Conservation (phyloP, 352 stramenopile genomes). For the Lagenidium giganteum region DNA sequence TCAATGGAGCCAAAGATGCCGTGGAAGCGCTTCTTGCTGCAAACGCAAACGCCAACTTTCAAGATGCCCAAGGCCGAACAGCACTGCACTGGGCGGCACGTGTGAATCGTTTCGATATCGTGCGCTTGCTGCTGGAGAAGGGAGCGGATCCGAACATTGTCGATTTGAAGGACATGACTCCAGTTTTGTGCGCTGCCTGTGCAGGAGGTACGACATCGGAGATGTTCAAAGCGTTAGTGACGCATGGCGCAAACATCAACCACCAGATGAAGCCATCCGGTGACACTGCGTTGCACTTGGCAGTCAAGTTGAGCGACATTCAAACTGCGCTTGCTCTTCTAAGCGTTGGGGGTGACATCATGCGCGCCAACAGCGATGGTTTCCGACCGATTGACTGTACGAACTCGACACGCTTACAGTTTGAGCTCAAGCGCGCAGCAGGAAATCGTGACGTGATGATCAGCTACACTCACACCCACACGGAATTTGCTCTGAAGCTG, state of each 20-base stretch:
- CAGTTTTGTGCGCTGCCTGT: conserved; percentile 70
- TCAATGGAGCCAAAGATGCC: conserved; percentile 58
- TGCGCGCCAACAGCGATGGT: conserved; percentile 62
- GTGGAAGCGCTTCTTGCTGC: conserved; percentile 56
- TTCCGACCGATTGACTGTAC: conserved; percentile 61
- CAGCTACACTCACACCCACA: conserved; percentile 67
- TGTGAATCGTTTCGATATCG: conserved; percentile 64
- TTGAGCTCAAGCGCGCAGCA: conserved; percentile 64
- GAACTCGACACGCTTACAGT: conserved; percentile 56
- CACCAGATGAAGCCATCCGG: conserved; percentile 57
- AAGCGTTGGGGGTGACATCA: conserved; percentile 70
- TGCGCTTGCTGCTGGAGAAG: conserved; percentile 44
- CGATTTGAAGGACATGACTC: conserved; percentile 72
- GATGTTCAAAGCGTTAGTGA: conserved; percentile 72
- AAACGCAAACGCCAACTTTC: conserved; percentile 55
- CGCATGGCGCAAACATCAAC: conserved; percentile 65
- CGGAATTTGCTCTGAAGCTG: conserved; percentile 56
- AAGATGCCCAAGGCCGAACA: conserved; percentile 60
- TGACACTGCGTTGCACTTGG: conserved; percentile 72
- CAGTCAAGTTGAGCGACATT: conserved; percentile 76
- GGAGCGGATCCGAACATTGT: conserved; percentile 65
- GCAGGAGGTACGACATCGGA: conserved; percentile 53
- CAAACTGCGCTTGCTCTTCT: conserved; percentile 65
- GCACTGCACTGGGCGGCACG: conserved; percentile 75
- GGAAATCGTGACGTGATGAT: conserved; percentile 71